phyloP scores from a whole-genome alignment of 2,329 filamentous ascomycete species.

The Clonostachys byssicola region DNA sequence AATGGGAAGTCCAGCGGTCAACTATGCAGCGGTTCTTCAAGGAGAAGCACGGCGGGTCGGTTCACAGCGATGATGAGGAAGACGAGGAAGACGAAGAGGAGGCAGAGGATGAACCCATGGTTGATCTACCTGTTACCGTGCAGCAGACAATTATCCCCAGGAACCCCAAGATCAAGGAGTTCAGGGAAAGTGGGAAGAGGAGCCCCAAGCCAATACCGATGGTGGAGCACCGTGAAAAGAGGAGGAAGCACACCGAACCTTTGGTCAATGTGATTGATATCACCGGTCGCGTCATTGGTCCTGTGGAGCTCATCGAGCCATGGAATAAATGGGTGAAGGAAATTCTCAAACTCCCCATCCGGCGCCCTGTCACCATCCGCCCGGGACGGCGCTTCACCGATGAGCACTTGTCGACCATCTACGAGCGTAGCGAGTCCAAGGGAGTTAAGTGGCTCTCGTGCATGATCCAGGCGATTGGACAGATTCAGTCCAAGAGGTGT shows the following conservation, averaged over 20 bases:
- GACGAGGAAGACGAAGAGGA: not conserved
- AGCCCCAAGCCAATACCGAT: not conserved
- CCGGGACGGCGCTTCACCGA: slow-evolving; percentile 32
- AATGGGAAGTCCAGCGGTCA: slow-evolving; percentile 15
- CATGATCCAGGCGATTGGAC: slow-evolving; percentile 45
- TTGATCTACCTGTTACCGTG: not conserved
- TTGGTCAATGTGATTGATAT: slow-evolving; percentile 29
- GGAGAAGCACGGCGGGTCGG: slow-evolving; percentile 17
- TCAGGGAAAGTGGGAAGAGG: slow-evolving; percentile 7
- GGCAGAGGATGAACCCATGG: not conserved
- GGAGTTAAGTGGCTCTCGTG: slow-evolving; percentile 40
- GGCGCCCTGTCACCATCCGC: slow-evolving; percentile 34
- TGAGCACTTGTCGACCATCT: slow-evolving; percentile 31
- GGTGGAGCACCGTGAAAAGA: not conserved
- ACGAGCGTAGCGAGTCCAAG: slow-evolving; percentile 33
- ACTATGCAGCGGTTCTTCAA: slow-evolving; percentile 27
- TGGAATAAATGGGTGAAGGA: slow-evolving; percentile 34
- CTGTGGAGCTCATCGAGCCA: slow-evolving; percentile 25
- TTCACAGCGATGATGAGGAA: not conserved
- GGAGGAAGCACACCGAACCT: not conserved
- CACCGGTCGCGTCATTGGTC: slow-evolving; percentile 29
- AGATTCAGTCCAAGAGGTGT: slow-evolving; percentile 31
- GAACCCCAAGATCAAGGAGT: not conserved
- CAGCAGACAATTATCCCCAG: not conserved
- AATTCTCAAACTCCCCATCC: slow-evolving; percentile 29